Percentiles rank a stretch among this genome's conserved stretches.
Conservation (phyloP, 2,329 filamentous ascomycete species). For the Ascochyta viciae-villosae region DNA sequence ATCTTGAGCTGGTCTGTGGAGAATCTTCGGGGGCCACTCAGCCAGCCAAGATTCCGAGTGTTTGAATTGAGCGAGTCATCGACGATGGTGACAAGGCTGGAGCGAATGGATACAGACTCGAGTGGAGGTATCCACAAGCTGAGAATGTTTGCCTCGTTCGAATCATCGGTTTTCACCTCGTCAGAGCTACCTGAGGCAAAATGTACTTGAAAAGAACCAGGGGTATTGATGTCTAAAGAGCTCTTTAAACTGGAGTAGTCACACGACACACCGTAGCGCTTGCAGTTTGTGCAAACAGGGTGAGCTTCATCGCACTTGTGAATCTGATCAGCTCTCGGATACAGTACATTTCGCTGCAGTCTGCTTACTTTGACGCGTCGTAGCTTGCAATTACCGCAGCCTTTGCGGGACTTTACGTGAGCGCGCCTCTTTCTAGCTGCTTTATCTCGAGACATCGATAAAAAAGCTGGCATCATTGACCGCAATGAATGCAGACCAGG, state of each 20-base stretch:
- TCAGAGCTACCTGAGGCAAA: conserved; percentile 1
- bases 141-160: background rate
- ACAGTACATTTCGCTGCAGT: background rate
- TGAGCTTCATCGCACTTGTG: conserved; percentile 62
- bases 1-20: conserved; percentile 34
- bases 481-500: background rate
- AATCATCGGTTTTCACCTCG: background rate
- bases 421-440: conserved; percentile 31
- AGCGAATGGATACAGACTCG: background rate
- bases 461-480: conserved; percentile 24
- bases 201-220: conserved; percentile 37
- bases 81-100: background rate
- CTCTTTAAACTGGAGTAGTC: conserved; percentile 50
- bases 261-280: conserved; percentile 57
- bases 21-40: conserved; percentile 23
- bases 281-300: conserved; percentile 59
- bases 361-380: conserved; percentile 59
- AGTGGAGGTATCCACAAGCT: background rate
- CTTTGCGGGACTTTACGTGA: conserved; percentile 63
- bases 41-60: background rate
- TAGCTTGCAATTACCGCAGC: conserved; percentile 65
- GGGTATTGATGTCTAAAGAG: conserved; percentile 44
- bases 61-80: conserved; percentile 3
- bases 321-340: background rate
- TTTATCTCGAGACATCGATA: conserved; percentile 16